Evolutionary conservation across 345 rosid species (phyloP).

Genomic region (Rhizophora mangle): DNA sequence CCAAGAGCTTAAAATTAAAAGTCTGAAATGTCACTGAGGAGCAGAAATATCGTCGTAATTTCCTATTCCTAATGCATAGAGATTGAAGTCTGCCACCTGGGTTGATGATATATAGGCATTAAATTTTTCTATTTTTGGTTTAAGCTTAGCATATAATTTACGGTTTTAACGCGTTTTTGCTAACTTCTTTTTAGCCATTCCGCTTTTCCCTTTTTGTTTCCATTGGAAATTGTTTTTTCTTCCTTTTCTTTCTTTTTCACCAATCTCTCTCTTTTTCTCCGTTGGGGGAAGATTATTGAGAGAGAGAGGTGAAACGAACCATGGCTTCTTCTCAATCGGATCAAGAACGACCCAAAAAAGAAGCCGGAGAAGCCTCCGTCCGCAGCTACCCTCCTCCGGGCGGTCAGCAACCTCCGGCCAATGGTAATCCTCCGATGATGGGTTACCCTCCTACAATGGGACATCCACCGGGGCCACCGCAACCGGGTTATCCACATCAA

Average conservation of each 20-base stretch:
- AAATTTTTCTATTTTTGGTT: not conserved
- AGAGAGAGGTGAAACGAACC: conserved; percentile 1
- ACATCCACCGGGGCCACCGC: conserved; percentile 30
- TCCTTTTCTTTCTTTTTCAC: not conserved
- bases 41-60: too few species aligned
- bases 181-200: not conserved
- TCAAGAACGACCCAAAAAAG: conserved; percentile 6
- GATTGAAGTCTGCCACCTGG: too few species aligned
- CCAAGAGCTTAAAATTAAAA: too few species aligned
- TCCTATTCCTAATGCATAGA: too few species aligned
- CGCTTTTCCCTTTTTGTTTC: not conserved
- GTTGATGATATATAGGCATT: too few species aligned
- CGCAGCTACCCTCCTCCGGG: not conserved
- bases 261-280: not conserved
- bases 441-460: conserved; percentile 37
- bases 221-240: not conserved
- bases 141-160: not conserved
- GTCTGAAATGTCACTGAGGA: too few species aligned
- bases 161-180: not conserved
- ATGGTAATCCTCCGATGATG: conserved; percentile 21
- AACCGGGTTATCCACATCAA: conserved; percentile 3
- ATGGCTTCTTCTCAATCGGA: conserved; percentile 28
- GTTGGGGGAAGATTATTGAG: not conserved
- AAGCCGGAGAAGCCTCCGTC: conserved; percentile 7
- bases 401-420: not conserved